phyloP scores from a whole-genome alignment of 1,284 basidiomycete genomes.

The Tremellales sp. region DNA sequence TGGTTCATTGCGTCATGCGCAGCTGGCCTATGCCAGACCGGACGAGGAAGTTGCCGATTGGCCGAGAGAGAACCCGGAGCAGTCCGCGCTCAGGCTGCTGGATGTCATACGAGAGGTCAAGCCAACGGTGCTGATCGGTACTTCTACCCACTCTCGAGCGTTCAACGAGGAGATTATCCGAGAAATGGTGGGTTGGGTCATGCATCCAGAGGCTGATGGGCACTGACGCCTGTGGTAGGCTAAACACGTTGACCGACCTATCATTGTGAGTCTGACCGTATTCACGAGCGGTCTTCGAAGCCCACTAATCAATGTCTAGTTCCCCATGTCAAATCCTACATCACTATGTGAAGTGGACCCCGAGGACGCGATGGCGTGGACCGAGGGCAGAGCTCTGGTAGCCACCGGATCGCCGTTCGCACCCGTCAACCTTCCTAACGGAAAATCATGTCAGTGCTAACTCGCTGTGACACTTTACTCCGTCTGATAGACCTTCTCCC shows the following conservation, averaged over 20 bases:
- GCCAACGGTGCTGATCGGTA: conserved; percentile 77
- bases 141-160: conserved; percentile 72
- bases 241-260: conserved; percentile 64
- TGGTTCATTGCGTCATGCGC: conserved; percentile 46
- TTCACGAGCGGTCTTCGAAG: background rate
- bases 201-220: conserved; percentile 54
- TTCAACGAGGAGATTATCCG: conserved; percentile 69
- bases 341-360: conserved; percentile 70
- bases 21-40: conserved; percentile 48
- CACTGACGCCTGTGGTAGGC: conserved; percentile 35
- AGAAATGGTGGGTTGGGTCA: conserved; percentile 56
- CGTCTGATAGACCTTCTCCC: background rate
- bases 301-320: conserved; percentile 20
- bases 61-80: conserved; percentile 39
- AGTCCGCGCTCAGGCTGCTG: conserved; percentile 47
- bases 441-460: conserved; percentile 30
- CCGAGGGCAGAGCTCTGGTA: conserved; percentile 65
- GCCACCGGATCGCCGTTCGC: conserved; percentile 80
- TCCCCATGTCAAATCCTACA: conserved; percentile 79
- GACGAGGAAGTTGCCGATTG: conserved; percentile 49
- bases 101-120: conserved; percentile 62
- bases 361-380: conserved; percentile 57
- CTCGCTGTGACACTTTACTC: background rate
- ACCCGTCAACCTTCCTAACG: conserved; percentile 59
- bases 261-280: conserved; percentile 53